A percentile compares a stretch with the other conserved stretches of the same genome.
Evolutionary conservation across 2,329 filamentous ascomycete genomes (phyloP).

Genomic region (Nothophoma quercina): DNA sequence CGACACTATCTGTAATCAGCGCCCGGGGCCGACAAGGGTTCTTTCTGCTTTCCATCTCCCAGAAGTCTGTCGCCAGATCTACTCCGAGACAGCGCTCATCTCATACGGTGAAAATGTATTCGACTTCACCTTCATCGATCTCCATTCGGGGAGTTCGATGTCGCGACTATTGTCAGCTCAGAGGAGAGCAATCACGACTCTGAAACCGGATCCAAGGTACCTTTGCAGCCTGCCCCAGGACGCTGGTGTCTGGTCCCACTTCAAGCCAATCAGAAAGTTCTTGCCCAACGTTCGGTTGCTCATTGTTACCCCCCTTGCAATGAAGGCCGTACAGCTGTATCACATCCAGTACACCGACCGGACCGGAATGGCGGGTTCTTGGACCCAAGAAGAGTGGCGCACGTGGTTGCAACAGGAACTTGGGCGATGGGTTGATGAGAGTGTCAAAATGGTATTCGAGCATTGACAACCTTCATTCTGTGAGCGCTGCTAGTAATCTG

Average conservation of each 20-base stretch:
- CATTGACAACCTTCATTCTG: background rate
- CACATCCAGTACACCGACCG: too few species aligned
- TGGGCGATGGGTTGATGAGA: too few species aligned
- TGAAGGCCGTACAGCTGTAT: too few species aligned
- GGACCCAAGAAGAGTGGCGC: background rate
- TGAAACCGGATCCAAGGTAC: background rate
- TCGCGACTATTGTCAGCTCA: background rate
- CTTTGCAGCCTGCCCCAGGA: too few species aligned
- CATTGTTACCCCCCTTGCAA: background rate
- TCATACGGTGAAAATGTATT: background rate
- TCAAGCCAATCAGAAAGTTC: background rate
- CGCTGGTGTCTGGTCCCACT: too few species aligned
- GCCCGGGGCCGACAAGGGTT: background rate
- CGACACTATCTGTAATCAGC: too few species aligned
- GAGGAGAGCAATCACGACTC: background rate
- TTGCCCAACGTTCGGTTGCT: background rate
- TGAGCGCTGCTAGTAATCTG: too few species aligned
- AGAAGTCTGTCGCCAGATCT: conserved; percentile 12
- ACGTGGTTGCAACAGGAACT: background rate
- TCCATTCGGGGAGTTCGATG: too few species aligned
- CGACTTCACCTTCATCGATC: too few species aligned
- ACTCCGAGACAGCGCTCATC: background rate
- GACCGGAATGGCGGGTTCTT: background rate
- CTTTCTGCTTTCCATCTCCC: background rate
- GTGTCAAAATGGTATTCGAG: background rate